Conservation (phyloP, 108 stramenopile species). For the Nitzschia sp. region DNA sequence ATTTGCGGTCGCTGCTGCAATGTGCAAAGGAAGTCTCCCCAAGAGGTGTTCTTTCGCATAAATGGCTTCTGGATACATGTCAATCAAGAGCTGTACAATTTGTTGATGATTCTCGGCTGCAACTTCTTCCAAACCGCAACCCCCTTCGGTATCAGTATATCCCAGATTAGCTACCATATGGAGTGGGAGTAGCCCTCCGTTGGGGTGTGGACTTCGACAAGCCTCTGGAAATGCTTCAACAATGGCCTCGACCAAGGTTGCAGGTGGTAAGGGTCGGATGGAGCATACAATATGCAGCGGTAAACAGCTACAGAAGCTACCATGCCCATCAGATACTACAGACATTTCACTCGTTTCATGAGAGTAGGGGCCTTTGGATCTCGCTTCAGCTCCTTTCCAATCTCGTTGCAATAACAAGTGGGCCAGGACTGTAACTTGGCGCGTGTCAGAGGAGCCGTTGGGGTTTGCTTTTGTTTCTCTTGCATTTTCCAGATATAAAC, state of each 20-base stretch:
- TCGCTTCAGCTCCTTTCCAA: conserved; percentile 13
- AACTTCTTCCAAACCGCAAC: not conserved
- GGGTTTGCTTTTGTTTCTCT: no score
- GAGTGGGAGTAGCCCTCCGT: conserved; percentile 17
- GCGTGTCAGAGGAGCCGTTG: no score
- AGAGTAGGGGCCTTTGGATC: not conserved
- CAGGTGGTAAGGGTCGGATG: conserved; percentile 23
- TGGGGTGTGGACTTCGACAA: conserved; percentile 5
- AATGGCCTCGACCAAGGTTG: conserved; percentile 1
- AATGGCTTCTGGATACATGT: conserved; percentile 20
- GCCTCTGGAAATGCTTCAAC: conserved; percentile 22
- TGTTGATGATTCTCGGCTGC: conserved; percentile 4
- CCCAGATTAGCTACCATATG: conserved; percentile 24
- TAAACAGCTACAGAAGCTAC: not conserved
- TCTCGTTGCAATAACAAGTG: conserved; percentile 17
- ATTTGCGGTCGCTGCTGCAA: conserved; percentile 17
- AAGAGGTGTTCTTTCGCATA: conserved; percentile 1
- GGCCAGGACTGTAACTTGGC: not conserved
- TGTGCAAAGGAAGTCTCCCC: conserved; percentile 25
- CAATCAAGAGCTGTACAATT: conserved; percentile 14
- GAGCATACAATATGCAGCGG: conserved; percentile 29
- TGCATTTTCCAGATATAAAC: no score
- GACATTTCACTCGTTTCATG: not conserved
- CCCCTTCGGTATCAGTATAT: not conserved
- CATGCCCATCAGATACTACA: not conserved